Conservation (phyloP, 148 eudicot species). For the Vaccinium vitisidaea region DNA sequence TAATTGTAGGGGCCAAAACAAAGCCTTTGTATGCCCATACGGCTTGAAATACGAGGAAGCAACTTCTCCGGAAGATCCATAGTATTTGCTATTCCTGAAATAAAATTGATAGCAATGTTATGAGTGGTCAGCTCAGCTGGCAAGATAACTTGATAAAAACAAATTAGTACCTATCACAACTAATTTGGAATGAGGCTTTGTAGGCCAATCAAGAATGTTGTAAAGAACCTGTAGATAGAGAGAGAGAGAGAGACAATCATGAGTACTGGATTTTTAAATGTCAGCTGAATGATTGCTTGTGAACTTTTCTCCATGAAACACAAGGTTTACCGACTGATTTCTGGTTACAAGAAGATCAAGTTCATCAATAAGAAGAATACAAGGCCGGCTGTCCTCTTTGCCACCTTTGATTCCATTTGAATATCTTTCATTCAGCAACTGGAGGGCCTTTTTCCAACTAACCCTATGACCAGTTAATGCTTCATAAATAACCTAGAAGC, state of each 20-base stretch:
- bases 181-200: conserved; percentile 85
- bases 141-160: conserved; percentile 7
- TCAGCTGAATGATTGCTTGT: neutral
- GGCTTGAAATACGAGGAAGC: conserved; percentile 96
- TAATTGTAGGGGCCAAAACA: conserved; percentile 92
- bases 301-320: conserved; percentile 4
- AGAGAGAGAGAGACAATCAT: neutral
- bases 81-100: conserved; percentile 94
- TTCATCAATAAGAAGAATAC: conserved; percentile 92
- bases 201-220: conserved; percentile 99
- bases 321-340: conserved; percentile 73
- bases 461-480: conserved; percentile 89
- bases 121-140: neutral
- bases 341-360: conserved; percentile 95
- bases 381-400: conserved; percentile 74
- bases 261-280: neutral
- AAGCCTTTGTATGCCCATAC: conserved; percentile 95
- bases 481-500: conserved; percentile 86
- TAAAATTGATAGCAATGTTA: neutral
- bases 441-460: conserved; percentile 90
- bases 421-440: conserved; percentile 75
- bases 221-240: conserved; percentile 67
- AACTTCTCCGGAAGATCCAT: conserved; percentile 99
- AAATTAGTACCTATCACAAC: conserved; percentile 72
- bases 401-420: conserved; percentile 64